These are phyloP conservation scores for Phyllostachys edulis DNA, from an alignment of 176 grass and related monocot species.

Conservation along the genomic window DNA sequence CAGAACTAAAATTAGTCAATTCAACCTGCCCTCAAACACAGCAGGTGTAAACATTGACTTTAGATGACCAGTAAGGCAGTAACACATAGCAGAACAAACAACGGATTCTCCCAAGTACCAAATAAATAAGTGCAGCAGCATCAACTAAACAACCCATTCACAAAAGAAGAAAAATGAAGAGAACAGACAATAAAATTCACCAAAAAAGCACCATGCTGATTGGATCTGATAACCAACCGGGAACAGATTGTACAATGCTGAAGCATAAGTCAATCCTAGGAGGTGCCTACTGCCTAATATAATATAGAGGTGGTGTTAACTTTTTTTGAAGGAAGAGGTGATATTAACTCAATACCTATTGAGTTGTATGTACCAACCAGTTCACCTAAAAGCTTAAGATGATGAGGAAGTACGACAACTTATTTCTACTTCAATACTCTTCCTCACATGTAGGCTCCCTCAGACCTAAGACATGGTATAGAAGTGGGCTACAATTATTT, in stretches of 20 bases:
- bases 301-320: constrained; percentile 21
- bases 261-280: constrained; percentile 23
- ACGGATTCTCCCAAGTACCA: constrained; percentile 13
- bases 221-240: constrained; percentile 20
- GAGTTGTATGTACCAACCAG: too few species aligned
- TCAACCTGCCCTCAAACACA: constrained; percentile 4
- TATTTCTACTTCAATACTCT: too few species aligned
- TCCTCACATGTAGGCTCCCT: too few species aligned
- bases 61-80: not conserved
- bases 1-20: not conserved
- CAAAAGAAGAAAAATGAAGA: constrained; percentile 11
- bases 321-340: not conserved
- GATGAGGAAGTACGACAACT: too few species aligned
- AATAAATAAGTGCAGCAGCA: not conserved
- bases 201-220: not conserved
- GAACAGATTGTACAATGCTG: constrained; percentile 5
- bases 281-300: not conserved
- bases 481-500: too few species aligned
- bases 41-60: constrained; percentile 8
- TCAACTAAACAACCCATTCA: not conserved
- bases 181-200: constrained; percentile 4
- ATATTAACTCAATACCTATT: constrained; percentile 26
- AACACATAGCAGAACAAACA: not conserved
- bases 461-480: too few species aligned
- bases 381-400: too few species aligned